Conservation (phyloP, 1,284 basidiomycete genomes). For the Ceratobasidium sp. region DNA sequence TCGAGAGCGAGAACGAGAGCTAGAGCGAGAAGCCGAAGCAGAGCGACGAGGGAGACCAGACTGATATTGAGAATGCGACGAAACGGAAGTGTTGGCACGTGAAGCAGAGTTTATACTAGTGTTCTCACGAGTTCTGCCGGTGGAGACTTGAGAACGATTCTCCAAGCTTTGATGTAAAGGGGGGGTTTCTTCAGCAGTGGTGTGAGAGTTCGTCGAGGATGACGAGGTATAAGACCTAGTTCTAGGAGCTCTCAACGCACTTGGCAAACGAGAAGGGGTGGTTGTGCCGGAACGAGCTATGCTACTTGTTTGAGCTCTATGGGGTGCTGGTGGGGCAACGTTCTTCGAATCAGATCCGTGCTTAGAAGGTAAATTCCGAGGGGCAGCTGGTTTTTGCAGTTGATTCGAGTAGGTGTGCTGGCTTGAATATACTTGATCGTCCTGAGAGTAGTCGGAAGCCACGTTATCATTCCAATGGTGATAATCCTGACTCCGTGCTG, state of each 20-base stretch:
- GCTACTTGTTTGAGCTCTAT: conserved; percentile 15
- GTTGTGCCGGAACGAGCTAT: conserved; percentile 15
- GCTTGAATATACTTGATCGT: background rate
- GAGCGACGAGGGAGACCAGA: conserved; percentile 29
- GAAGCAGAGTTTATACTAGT: background rate
- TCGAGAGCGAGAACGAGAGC: conserved; percentile 8
- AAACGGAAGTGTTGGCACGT: background rate
- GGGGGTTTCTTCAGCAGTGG: conserved; percentile 9
- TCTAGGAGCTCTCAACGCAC: conserved; percentile 20
- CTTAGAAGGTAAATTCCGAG: background rate
- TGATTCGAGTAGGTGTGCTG: background rate
- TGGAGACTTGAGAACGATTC: background rate
- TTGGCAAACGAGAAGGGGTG: conserved; percentile 21
- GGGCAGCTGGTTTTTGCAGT: background rate
- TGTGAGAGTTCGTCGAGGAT: conserved; percentile 18
- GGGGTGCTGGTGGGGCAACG: background rate
- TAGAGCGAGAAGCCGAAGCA: conserved; percentile 17
- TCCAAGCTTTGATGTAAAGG: conserved; percentile 19
- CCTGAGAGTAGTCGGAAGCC: conserved; percentile 24
- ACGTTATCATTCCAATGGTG: conserved; percentile 7
- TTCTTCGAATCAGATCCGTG: background rate
- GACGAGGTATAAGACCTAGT: conserved; percentile 33
- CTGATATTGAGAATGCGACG: background rate
- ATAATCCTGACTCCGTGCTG: background rate
- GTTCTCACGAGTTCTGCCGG: background rate